Conservation (phyloP, 345 rosid species). For the Corymbia maculata region DNA sequence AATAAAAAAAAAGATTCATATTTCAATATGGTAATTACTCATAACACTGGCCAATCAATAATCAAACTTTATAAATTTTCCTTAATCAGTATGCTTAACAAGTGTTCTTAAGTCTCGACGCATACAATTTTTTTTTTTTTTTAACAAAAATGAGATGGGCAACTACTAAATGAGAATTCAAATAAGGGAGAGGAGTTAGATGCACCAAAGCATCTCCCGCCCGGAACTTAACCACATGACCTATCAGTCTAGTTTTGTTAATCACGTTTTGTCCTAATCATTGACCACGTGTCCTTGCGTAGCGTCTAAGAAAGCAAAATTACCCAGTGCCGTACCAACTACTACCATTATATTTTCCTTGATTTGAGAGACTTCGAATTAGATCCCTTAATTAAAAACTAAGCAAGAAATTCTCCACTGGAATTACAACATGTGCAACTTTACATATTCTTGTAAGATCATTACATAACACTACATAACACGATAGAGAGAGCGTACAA, state of each 20-base stretch:
- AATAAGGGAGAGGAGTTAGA: neutral
- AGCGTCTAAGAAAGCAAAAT: neutral
- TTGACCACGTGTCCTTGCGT: neutral
- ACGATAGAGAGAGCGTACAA: neutral
- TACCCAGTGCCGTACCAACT: neutral
- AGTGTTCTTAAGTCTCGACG: neutral
- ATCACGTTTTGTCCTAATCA: neutral
- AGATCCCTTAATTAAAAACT: neutral
- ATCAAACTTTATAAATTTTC: neutral
- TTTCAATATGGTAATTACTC: neutral
- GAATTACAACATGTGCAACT: neutral
- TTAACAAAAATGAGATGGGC: neutral
- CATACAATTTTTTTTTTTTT: no score
- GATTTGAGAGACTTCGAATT: neutral
- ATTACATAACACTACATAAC: rapidly evolving
- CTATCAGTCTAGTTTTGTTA: neutral
- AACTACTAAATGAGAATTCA: neutral
- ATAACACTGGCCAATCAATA: neutral
- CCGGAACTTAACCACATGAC: neutral
- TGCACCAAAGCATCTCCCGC: neutral
- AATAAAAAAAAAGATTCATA: neutral
- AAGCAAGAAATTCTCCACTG: neutral
- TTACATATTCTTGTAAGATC: neutral
- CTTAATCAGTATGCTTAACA: neutral
- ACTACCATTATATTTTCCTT: neutral